Evolutionary conservation across 2,329 filamentous ascomycete species (phyloP), one percentile per base, ranked within the genome.

Genomic region (Verticillium tricorpus): DNA sequence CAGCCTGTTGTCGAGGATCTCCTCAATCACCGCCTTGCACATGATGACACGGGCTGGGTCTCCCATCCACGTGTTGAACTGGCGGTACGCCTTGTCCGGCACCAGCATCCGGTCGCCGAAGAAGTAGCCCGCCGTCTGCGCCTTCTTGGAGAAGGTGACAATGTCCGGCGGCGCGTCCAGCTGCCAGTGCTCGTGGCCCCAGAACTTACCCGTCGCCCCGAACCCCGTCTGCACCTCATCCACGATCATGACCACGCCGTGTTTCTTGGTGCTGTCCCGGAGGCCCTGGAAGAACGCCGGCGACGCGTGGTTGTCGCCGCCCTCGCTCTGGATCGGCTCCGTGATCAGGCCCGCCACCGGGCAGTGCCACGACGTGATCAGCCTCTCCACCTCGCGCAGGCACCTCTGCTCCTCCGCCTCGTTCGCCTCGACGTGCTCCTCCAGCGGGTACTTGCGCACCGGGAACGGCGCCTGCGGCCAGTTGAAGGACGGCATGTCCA

Each of bases 141-240:
- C 91, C 79, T 94, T 94, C 83, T 94, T 94, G 67, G 85, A 89
- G 80, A 94, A 94, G 32, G 91, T 93, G n/a, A 94, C 91, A 78
- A 94, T 93, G 73, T 94, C 91, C 1, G 91, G 91, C 25, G 90
- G 89, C 12, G 85, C 79, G 50, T 79, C 69, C 54, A 93, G 80
- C 71, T 89, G 84, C 91, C 91, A 94, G 83, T 93, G 90, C 68
- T 93, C 90, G 74, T 94, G 91, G 15, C 89, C 91, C 91, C 91
- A 94, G 84, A 93, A 93, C 71, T 90, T 91, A 63, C 91, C 91
- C 0, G 91, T 94, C n/a, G 91, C 90, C 69, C 91, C 91, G 58
- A 93, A 87, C 72, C 90, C 90, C 59, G 55, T 57, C 32, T 57
- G 55, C 11, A 57, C 55, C 55, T 93, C 91, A 71, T 94, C 91